Percentiles rank a stretch among this genome's conserved stretches.
Conservation (phyloP, 495 filamentous ascomycete species). For the Symbiotaphrina buchneri region DNA sequence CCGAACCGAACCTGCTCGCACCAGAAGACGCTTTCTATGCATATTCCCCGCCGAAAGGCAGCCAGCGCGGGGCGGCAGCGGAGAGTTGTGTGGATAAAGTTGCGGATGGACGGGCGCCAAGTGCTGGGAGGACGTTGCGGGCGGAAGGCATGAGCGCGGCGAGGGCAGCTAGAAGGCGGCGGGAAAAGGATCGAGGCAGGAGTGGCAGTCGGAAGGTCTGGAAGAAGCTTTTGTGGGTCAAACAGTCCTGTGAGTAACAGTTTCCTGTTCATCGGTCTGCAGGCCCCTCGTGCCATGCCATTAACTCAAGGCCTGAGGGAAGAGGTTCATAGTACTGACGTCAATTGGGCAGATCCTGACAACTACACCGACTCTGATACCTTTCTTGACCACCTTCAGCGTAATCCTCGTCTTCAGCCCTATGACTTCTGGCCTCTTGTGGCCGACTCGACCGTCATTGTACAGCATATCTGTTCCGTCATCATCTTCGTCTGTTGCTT, state of each 20-base stretch:
- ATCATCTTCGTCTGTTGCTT: slow-evolving; percentile 90
- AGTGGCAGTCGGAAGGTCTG: slow-evolving; percentile 44
- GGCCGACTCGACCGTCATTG: slow-evolving; percentile 85
- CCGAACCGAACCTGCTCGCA: slow-evolving; percentile 35
- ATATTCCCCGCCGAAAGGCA: slow-evolving; percentile 22
- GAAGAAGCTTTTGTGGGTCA: slow-evolving; percentile 96
- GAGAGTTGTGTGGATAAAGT: not conserved
- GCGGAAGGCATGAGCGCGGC: slow-evolving; percentile 7
- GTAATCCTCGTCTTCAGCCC: slow-evolving; percentile 79
- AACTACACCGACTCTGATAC: slow-evolving; percentile 95
- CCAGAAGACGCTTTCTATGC: slow-evolving; percentile 68
- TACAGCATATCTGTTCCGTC: slow-evolving; percentile 88
- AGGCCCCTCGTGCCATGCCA: too few relatives aligned
- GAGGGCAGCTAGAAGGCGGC: slow-evolving; percentile 17
- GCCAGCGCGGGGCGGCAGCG: slow-evolving; percentile 15
- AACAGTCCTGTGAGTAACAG: slow-evolving; percentile 56
- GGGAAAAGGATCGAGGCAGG: slow-evolving; percentile 26
- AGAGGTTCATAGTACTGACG: not conserved
- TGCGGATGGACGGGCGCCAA: not conserved
- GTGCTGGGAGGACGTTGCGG: slow-evolving; percentile 4
- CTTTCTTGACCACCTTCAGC: slow-evolving; percentile 87
- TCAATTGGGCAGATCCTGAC: slow-evolving; percentile 47
- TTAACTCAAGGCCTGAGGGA: too few relatives aligned
- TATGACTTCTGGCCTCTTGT: slow-evolving; percentile 98
- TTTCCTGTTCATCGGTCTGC: too few relatives aligned